Percentiles rank a stretch among this genome's conserved stretches.
These are phyloP conservation scores for Arthrobotrys iridis DNA, from an alignment of 2,329 filamentous ascomycete genomes.

Conservation along the genomic window DNA sequence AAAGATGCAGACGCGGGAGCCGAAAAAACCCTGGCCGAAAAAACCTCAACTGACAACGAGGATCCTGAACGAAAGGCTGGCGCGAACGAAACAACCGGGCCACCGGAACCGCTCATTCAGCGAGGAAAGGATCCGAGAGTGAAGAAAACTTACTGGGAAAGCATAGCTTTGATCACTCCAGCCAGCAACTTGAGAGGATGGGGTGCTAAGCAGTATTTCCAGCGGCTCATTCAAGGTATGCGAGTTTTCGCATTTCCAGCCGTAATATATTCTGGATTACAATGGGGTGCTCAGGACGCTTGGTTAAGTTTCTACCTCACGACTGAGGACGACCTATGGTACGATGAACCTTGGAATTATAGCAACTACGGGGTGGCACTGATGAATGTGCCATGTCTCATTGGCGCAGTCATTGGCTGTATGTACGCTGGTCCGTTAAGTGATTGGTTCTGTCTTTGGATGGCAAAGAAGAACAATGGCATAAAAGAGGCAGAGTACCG, in stretches of 20 bases:
- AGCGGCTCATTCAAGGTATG: slow-evolving; percentile 68
- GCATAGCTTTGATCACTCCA: slow-evolving; percentile 68
- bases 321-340: slow-evolving; percentile 69
- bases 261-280: slow-evolving; percentile 68
- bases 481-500: slow-evolving; percentile 69
- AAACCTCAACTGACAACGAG: slow-evolving; percentile 22
- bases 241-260: slow-evolving; percentile 70
- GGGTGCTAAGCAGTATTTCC: slow-evolving; percentile 67
- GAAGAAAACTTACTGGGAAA: slow-evolving; percentile 67
- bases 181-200: slow-evolving; percentile 67
- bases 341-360: slow-evolving; percentile 68
- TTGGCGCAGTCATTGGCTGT: slow-evolving; percentile 68
- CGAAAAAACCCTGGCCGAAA: slow-evolving; percentile 31
- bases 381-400: slow-evolving; percentile 69
- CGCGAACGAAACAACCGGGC: slow-evolving; percentile 28
- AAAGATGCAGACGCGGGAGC: slow-evolving; percentile 25
- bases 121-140: slow-evolving; percentile 52
- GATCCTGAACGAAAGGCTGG: slow-evolving; percentile 25
- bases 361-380: slow-evolving; percentile 67
- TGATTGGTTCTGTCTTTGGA: slow-evolving; percentile 68
- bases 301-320: slow-evolving; percentile 71
- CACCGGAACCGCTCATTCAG: slow-evolving; percentile 54
- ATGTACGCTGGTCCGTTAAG: slow-evolving; percentile 69
- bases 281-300: slow-evolving; percentile 71
- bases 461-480: slow-evolving; percentile 67